These are phyloP conservation scores for Talaromyces sp. DNA, from an alignment of 2,329 filamentous ascomycete species.

Conservation along the genomic window DNA sequence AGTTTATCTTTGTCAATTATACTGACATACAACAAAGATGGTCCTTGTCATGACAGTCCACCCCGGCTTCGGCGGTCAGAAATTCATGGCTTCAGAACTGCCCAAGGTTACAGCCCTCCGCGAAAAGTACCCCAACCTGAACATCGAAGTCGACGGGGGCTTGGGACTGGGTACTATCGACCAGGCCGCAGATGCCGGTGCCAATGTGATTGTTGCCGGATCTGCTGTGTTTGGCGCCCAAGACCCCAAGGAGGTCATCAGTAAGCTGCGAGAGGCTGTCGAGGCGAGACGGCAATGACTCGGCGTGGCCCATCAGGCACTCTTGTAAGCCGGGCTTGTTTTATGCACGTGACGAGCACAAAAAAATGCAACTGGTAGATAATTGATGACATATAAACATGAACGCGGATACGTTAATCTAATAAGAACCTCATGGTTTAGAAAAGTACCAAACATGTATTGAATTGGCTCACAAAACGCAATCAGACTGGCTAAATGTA, in stretches of 20 bases:
- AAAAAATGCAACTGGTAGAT: not conserved
- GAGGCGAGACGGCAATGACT: constrained; percentile 48
- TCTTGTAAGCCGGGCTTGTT: not conserved
- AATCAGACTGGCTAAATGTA: not conserved
- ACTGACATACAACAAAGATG: constrained; percentile 60
- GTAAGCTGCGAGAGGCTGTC: constrained; percentile 72
- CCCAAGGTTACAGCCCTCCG: constrained; percentile 87
- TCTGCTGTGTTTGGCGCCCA: constrained; percentile 92
- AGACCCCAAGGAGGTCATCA: constrained; percentile 81
- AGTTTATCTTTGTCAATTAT: not conserved
- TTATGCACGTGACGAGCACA: not conserved
- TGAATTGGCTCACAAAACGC: not conserved
- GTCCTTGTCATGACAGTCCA: constrained; percentile 97
- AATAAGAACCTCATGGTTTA: not conserved
- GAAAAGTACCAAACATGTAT: not conserved
- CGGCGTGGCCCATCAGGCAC: not conserved
- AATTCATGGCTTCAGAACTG: constrained; percentile 94
- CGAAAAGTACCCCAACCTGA: constrained; percentile 78
- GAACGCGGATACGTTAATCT: not conserved
- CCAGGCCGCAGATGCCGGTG: constrained; percentile 87
- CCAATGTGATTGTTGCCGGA: constrained; percentile 96
- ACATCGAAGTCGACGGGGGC: constrained; percentile 97
- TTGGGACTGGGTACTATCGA: constrained; percentile 84
- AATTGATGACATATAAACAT: not conserved
- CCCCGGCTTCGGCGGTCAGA: constrained; percentile 94